Evolutionary conservation across 1,284 basidiomycete species (phyloP), one percentile per base, ranked within the genome.

Genomic region (Xanthoconium separans): DNA sequence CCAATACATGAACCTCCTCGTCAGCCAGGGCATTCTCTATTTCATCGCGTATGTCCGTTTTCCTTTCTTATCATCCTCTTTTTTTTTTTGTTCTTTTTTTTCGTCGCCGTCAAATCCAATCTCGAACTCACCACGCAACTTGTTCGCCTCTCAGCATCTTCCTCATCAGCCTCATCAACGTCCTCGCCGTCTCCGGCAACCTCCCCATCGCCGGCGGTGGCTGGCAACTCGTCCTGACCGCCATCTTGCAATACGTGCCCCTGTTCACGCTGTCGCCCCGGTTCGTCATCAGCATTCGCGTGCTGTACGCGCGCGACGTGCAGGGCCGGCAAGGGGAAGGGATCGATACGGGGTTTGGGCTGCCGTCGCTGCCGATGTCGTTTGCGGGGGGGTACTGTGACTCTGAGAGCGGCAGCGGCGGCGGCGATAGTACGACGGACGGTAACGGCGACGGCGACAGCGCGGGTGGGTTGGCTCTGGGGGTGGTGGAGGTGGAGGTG

Each of bases 321-420:
- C 34, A 2, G 27, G 31, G 34, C 4, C 20, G 34, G 4, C 13
- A 4, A 18, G 20, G n/a, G 3, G 16, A 16, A 7, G 45, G 44
- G 13, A 41, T 57, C 10, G 56, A 58, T 29, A 54, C 45, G 3
- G 56, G 42, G 4, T 58, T 58, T 6, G 58, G 58, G 10, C 33
- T 56, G 18, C 10, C 18, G 2, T 24, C 47, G 27, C 7, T 22
- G 4, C 22, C 22, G 22, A 22, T 27, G 27, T 27, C 27, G 27
- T 27, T 27, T 27, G 27, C 27, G 27, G 27, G 27, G 27, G 27
- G 27, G 3, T 27, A 1, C 27, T 2, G 4, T 4, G 22, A 22
- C 22, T 22, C 22, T 22, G 27, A 27, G 27, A 27, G 27, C 27
- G 27, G 27, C 27, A 5, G 6, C 27, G 27, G 6, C 27, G 4